phyloP scores from a whole-genome alignment of 371 early-diverging fungal species.

The Capniomyces stellatus region DNA sequence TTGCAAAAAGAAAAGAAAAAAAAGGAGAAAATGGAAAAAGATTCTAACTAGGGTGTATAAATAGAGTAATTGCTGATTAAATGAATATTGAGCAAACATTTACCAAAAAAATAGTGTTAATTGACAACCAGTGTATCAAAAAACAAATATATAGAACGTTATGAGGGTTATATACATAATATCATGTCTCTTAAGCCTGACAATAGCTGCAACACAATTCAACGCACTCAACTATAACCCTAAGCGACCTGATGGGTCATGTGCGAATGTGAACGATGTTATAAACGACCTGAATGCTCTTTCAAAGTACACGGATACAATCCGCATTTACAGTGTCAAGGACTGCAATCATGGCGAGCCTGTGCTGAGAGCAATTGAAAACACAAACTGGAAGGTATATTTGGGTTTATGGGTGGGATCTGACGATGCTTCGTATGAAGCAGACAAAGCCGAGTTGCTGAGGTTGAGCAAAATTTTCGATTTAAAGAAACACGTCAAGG shows the following conservation, averaged over 20 bases:
- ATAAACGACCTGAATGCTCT: slow-evolving; percentile 28
- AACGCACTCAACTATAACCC: slow-evolving; percentile 40
- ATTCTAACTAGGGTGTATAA: no score
- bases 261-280: slow-evolving; percentile 30
- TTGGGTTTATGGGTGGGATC: slow-evolving; percentile 42
- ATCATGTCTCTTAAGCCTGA: no score
- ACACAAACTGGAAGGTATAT: slow-evolving; percentile 32
- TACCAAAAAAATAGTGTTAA: no score
- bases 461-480: slow-evolving; percentile 20
- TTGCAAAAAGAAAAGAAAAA: no score
- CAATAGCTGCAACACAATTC: slow-evolving; percentile 22
- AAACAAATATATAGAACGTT: no score
- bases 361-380: slow-evolving; percentile 35
- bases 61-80: no score
- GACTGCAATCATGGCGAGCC: slow-evolving; percentile 39
- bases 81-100: no score
- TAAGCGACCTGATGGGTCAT: slow-evolving; percentile 26
- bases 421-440: slow-evolving; percentile 27
- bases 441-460: slow-evolving; percentile 29
- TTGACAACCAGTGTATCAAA: no score
- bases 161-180: no score
- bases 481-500: slow-evolving; percentile 28
- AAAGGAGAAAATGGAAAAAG: no score
- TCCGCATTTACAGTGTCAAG: slow-evolving; percentile 34
- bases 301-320: slow-evolving; percentile 30